phyloP scores from a whole-genome alignment of 768 basidiomycete genomes.

The Pisolithus tinctorius region DNA sequence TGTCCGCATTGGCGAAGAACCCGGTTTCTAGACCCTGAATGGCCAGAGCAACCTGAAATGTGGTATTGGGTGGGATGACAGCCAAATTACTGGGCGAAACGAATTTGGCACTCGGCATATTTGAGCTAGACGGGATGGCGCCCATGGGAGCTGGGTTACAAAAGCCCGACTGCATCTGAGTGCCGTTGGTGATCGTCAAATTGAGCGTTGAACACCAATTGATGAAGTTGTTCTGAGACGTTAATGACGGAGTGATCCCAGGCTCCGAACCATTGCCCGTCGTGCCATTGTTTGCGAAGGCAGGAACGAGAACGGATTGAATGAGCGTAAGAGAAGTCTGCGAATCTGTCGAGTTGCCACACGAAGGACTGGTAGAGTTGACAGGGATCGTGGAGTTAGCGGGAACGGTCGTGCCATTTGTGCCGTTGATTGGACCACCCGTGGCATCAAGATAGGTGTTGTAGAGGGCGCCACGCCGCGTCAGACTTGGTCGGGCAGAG shows the following conservation, averaged over 20 bases:
- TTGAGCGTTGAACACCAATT: constrained; percentile 51
- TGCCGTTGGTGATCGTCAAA: constrained; percentile 55
- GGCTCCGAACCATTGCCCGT: constrained; percentile 18
- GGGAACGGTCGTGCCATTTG: background rate
- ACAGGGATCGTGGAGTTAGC: too few species aligned
- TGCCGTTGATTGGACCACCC: constrained; percentile 15
- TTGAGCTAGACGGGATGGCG: constrained; percentile 40
- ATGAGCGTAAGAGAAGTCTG: constrained; percentile 33
- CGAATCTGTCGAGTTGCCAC: constrained; percentile 11
- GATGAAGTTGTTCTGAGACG: constrained; percentile 70
- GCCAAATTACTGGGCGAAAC: constrained; percentile 37
- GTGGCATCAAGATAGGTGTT: constrained; percentile 32
- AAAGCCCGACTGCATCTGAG: constrained; percentile 43
- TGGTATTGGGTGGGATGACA: constrained; percentile 35
- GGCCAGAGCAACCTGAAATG: constrained; percentile 49
- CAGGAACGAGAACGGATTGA: constrained; percentile 44
- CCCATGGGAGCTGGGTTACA: constrained; percentile 63
- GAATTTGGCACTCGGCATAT: constrained; percentile 54
- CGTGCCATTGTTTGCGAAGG: constrained; percentile 51
- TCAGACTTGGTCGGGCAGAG: constrained; percentile 31
- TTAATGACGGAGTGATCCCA: constrained; percentile 51
- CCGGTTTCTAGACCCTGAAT: constrained; percentile 44
- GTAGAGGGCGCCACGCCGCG: constrained; percentile 17
- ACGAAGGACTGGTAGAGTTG: background rate
- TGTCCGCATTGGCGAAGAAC: constrained; percentile 48